Percentiles rank a stretch among this genome's conserved stretches.
phyloP scores from a whole-genome alignment of 2,329 filamentous ascomycete species.

The Colletotrichum horii region DNA sequence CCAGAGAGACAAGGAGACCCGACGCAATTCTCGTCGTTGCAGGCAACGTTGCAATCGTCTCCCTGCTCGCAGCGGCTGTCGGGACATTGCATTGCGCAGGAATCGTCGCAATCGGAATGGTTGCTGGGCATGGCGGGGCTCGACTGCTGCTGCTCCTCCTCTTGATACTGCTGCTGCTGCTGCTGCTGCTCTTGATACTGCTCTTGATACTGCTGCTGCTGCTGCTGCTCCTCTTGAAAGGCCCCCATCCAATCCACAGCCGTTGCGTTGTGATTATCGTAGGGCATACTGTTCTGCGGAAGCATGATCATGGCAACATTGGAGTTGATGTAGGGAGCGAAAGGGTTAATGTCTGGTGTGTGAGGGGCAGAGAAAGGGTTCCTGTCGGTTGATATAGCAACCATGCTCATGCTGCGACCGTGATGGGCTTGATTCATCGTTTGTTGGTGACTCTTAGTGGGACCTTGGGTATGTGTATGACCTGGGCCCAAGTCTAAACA shows the following conservation, averaged over 20 bases:
- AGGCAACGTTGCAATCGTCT: background rate
- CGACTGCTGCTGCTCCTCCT: background rate
- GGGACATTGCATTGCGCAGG: slow-evolving; percentile 25
- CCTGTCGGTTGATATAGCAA: background rate
- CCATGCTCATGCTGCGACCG: slow-evolving; percentile 3
- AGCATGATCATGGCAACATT: background rate
- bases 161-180: background rate
- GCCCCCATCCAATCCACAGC: background rate
- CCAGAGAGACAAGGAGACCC: background rate
- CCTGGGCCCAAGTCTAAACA: slow-evolving; percentile 30
- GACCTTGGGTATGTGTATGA: slow-evolving; percentile 6
- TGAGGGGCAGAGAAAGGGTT: slow-evolving; percentile 3
- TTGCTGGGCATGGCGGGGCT: background rate
- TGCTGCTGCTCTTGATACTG: background rate
- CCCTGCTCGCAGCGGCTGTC: background rate
- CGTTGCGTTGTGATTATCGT: background rate
- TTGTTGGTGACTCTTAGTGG: background rate
- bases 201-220: background rate
- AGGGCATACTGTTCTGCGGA: background rate
- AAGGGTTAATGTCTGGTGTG: background rate
- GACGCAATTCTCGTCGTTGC: background rate
- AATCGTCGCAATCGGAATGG: slow-evolving; percentile 30
- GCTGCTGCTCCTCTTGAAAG: background rate
- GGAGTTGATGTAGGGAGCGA: background rate
- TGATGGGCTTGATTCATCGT: slow-evolving; percentile 3